Conservation (phyloP, 2,329 filamentous ascomycete species). For the Aureobasidium subglaciale region DNA sequence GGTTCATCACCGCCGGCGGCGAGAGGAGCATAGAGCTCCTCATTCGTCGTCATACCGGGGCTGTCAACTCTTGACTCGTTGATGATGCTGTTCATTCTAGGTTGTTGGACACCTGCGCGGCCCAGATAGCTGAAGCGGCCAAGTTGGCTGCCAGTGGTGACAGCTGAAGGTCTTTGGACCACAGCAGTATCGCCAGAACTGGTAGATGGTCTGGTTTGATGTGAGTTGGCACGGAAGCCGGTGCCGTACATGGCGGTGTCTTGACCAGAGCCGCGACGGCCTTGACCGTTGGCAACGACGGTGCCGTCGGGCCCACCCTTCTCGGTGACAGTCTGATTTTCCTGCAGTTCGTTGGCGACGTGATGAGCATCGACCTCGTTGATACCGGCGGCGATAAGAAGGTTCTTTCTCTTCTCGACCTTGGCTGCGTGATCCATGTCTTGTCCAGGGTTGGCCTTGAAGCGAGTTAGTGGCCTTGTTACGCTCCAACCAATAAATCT, state of each 20-base stretch:
- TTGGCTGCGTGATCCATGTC: slow-evolving; percentile 20
- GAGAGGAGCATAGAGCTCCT: slow-evolving; percentile 17
- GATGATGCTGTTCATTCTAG: not conserved
- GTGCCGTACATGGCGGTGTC: slow-evolving; percentile 19
- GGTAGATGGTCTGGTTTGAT: slow-evolving; percentile 9
- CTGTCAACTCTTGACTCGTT: slow-evolving; percentile 14
- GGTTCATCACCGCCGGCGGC: slow-evolving; percentile 12
- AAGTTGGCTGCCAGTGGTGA: slow-evolving; percentile 16
- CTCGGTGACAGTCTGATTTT: not conserved
- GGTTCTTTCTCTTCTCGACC: slow-evolving; percentile 17
- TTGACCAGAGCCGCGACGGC: slow-evolving; percentile 2
- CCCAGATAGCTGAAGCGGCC: slow-evolving; percentile 17
- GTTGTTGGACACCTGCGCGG: not conserved
- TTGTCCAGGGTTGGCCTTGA: slow-evolving; percentile 25
- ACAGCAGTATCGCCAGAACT: slow-evolving; percentile 16
- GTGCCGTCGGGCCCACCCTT: slow-evolving; percentile 13
- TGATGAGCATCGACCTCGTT: slow-evolving; percentile 19
- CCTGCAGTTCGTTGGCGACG: slow-evolving; percentile 18
- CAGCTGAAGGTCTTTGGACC: slow-evolving; percentile 14
- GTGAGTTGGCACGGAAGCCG: slow-evolving; percentile 15
- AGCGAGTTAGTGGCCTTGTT: not conserved
- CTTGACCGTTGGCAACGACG: slow-evolving; percentile 18
- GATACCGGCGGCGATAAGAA: slow-evolving; percentile 20
- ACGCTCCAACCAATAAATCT: too few relatives aligned
- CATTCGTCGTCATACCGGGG: slow-evolving; percentile 15